Base-by-base conservation (phyloP, 2,329 filamentous ascomycete genomes). In the Intubia oerlemansii region DNA sequence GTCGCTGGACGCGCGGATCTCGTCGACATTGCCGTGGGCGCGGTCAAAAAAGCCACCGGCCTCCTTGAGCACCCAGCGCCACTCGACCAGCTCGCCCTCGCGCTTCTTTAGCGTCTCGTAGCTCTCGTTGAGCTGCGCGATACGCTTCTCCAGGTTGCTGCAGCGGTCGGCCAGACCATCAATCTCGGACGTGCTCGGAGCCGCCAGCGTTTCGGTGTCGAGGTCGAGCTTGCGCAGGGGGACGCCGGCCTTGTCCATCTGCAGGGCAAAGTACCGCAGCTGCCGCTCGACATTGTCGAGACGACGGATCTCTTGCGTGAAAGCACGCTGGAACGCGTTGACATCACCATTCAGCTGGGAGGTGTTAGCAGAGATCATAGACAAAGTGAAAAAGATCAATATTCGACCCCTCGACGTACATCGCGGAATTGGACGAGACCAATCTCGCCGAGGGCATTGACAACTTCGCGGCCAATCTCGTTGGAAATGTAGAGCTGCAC, bases 401-500 rank as follows among this genome's bases (percentile, higher is more conserved):
- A n/a, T n/a, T n/a, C n/a, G n/a, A n/a, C n/a, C n/a, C 16, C 5
- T 10, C 27, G 19, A 36, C 77, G 50, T 63, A 95, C 85, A 66
- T 98, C 88, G 56, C 88, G 70, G 50, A 98, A 98, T 54, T 95
- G 84, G 51, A 95, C 84, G 45, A 88, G 67, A 33, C 88, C 88
- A 46, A 98, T 68, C 65, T 98, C 88, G 48, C 88, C 88, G 39
- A 98, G 62, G 32, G 85, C 85, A 48, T 84, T 92, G 38, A 95
- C 84, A 44, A 93, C 85, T 59, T 98, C 90, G 48, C 88, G 73
- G 43, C 88, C 85, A 43, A 98, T 95, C 63, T 98, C 88, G 51
- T 93, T 95, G 47, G 88, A 81, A 46, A 98, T 90, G 57, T 95
- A 98, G 47, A 98, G 76, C 72, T 98, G 88, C 47, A 91, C 91